These are phyloP conservation scores for Myxozyma neotropica DNA, from an alignment of 805 yeast genomes.

Conservation along the genomic window DNA sequence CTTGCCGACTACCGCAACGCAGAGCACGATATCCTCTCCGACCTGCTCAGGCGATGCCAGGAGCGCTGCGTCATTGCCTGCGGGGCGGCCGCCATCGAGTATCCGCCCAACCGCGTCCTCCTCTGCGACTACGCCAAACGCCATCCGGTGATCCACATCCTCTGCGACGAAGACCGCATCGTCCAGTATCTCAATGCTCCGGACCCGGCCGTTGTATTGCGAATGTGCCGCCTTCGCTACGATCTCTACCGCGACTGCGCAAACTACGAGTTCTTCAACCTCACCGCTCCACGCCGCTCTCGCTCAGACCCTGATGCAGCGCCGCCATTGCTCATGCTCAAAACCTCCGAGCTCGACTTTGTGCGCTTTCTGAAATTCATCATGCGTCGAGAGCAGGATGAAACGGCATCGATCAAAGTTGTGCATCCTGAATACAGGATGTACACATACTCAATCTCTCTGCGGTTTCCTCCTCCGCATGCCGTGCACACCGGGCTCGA, in stretches of 20 bases:
- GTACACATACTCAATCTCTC: conserved; percentile 31
- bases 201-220: conserved; percentile 87
- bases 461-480: conserved; percentile 63
- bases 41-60: conserved; percentile 49
- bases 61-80: conserved; percentile 76
- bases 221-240: conserved; percentile 70
- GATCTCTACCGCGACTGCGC: conserved; percentile 61
- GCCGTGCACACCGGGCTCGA: conserved; percentile 67
- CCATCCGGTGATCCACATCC: conserved; percentile 83
- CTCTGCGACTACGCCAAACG: conserved; percentile 63
- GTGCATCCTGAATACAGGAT: conserved; percentile 15
- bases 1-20: conserved; percentile 83
- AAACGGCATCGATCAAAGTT: background rate
- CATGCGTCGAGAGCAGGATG: conserved; percentile 11
- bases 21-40: conserved; percentile 61
- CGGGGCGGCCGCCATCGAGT: conserved; percentile 90
- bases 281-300: conserved; percentile 12
- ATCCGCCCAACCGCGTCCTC: conserved; percentile 60
- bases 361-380: conserved; percentile 8
- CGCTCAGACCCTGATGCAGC: background rate
- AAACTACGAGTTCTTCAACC: conserved; percentile 28
- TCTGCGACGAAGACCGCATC: conserved; percentile 80
- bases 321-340: conserved; percentile 9
- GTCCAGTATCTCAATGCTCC: conserved; percentile 72
- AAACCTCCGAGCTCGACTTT: conserved; percentile 15